Percentiles rank a stretch among this genome's conserved stretches.
These are phyloP conservation scores for Thymus mandschuricus DNA, from an alignment of 257 asterid genomes.

Conservation along the genomic window DNA sequence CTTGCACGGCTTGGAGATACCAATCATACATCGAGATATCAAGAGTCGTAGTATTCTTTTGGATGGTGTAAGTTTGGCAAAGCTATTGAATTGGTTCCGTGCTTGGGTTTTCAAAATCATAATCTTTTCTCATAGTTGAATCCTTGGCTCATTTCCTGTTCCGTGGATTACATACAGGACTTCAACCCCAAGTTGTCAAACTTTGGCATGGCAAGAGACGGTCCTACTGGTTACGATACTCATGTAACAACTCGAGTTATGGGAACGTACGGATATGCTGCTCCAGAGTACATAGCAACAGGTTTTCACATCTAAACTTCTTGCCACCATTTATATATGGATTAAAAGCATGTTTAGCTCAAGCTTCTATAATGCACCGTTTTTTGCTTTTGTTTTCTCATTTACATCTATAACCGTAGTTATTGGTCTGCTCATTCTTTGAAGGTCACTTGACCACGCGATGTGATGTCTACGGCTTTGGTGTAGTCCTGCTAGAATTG, in stretches of 20 bases:
- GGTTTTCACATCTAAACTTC: constrained; percentile 11
- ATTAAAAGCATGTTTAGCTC: no score
- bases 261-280: constrained; percentile 33
- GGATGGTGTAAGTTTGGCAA: constrained; percentile 43
- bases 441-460: no score
- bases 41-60: constrained; percentile 50
- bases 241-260: constrained; percentile 45
- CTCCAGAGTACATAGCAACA: constrained; percentile 24
- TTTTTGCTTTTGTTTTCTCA: no score
- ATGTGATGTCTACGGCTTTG: no score
- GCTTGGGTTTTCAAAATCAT: background rate
- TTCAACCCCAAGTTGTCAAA: no score
- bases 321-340: background rate
- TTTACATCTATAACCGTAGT: background rate
- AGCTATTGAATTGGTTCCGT: background rate
- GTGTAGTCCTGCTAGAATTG: constrained; percentile 12
- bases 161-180: no score
- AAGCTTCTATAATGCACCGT: background rate
- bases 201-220: constrained; percentile 44
- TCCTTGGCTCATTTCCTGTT: no score
- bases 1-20: constrained; percentile 51
- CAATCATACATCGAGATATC: constrained; percentile 49
- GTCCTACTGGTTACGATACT: constrained; percentile 50
- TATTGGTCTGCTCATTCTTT: no score
- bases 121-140: background rate